Evolutionary conservation across 2,329 filamentous ascomycete species (phyloP).

Genomic region (Epichloe festucae): DNA sequence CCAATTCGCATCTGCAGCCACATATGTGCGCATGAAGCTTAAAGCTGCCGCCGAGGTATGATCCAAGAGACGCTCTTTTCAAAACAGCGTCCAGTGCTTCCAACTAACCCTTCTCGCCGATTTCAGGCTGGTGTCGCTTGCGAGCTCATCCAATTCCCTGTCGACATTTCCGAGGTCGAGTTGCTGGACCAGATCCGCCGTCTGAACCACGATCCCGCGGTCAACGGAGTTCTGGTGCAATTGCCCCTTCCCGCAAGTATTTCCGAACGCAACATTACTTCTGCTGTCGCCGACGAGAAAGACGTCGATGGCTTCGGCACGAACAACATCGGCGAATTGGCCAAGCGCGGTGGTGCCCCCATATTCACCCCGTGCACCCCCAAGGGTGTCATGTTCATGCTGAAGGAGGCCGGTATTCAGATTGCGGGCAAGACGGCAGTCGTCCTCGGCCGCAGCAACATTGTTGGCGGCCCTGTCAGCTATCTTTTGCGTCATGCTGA

Average conservation of each 20-base stretch:
- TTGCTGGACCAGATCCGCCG: conserved; percentile 68
- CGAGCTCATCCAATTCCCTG: conserved; percentile 72
- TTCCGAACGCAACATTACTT: conserved; percentile 82
- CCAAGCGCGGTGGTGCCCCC: conserved; percentile 83
- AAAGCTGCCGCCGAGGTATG: conserved; percentile 85
- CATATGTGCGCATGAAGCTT: conserved; percentile 99
- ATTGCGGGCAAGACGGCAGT: conserved; percentile 85
- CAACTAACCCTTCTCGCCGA: not conserved
- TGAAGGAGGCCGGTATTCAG: conserved; percentile 72
- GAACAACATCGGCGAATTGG: conserved; percentile 88
- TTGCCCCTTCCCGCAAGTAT: conserved; percentile 80
- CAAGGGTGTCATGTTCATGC: conserved; percentile 88
- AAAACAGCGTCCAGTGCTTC: not conserved
- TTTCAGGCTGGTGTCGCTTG: conserved; percentile 78
- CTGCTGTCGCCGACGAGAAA: conserved; percentile 82
- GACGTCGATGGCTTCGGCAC: conserved; percentile 97
- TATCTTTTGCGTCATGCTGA: conserved; percentile 91
- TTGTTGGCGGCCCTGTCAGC: conserved; percentile 93
- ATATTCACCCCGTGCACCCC: conserved; percentile 92
- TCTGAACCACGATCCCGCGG: conserved; percentile 73
- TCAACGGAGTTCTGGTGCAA: conserved; percentile 92
- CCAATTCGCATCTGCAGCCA: conserved; percentile 43
- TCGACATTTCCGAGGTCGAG: conserved; percentile 70
- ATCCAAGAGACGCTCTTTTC: conserved; percentile 1
- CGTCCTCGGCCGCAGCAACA: conserved; percentile 88